These are phyloP conservation scores for Solanum medicagineum DNA, from an alignment of 257 asterid species.

Conservation along the genomic window DNA sequence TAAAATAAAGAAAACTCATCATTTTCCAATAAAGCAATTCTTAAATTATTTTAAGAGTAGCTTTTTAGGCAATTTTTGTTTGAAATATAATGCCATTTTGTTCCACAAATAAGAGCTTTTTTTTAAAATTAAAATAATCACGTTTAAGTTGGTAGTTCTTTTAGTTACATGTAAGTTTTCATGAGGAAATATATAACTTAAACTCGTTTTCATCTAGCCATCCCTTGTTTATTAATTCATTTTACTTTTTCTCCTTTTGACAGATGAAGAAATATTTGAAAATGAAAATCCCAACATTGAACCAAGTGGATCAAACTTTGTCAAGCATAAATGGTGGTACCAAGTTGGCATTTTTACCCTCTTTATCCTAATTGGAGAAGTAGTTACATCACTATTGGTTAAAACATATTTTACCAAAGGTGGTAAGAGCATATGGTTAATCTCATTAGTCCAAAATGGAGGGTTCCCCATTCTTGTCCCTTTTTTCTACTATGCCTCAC, in stretches of 20 bases:
- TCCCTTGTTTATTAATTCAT: not conserved
- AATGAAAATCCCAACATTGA: not conserved
- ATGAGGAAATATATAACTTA: not conserved
- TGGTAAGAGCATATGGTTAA: constrained; percentile 35
- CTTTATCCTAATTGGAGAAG: constrained; percentile 26
- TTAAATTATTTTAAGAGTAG: not conserved
- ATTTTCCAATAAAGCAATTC: not conserved
- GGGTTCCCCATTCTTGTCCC: constrained; percentile 41
- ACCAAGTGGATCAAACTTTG: not conserved
- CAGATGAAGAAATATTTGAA: not conserved
- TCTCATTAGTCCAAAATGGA: constrained; percentile 19
- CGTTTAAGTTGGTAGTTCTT: not conserved
- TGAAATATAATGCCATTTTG: not conserved
- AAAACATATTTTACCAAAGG: constrained; percentile 34
- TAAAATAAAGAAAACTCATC: not conserved
- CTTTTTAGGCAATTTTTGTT: not conserved
- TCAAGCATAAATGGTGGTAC: constrained; percentile 10
- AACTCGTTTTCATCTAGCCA: not conserved
- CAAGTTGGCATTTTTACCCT: constrained; percentile 14
- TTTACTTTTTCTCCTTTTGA: not conserved
- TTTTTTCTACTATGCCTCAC: not conserved
- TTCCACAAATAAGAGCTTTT: not conserved
- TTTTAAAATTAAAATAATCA: not conserved
- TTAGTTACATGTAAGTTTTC: not conserved
- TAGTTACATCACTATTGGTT: constrained; percentile 23